Percentiles rank a stretch among this genome's conserved stretches.
These are phyloP conservation scores for Acorus calamus DNA, from an alignment of 106 monocot genomes.

Conservation along the genomic window DNA sequence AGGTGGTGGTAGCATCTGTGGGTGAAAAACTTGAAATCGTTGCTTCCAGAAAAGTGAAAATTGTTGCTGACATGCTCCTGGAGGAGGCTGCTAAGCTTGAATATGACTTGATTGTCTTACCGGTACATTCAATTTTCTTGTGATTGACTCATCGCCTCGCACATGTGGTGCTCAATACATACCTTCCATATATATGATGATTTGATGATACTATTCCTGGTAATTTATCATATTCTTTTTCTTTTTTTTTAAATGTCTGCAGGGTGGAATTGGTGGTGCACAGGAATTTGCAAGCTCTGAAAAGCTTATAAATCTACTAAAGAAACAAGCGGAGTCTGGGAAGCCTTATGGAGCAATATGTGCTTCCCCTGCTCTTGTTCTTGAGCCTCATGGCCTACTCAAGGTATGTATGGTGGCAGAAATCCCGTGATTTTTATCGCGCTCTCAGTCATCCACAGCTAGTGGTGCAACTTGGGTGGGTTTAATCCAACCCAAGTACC, in stretches of 20 bases:
- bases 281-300: constrained; percentile 55
- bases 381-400: constrained; percentile 73
- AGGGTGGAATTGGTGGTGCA: constrained; percentile 68
- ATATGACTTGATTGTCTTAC: constrained; percentile 74
- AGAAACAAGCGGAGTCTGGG: constrained; percentile 53
- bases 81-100: constrained; percentile 49
- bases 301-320: constrained; percentile 54
- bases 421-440: too few species aligned
- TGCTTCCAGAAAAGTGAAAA: constrained; percentile 85
- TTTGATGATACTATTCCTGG: too few species aligned
- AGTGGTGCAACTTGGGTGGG: too few species aligned
- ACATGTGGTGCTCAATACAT: too few species aligned
- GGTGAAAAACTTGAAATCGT: constrained; percentile 66
- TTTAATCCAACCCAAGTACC: too few species aligned
- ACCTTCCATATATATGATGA: too few species aligned
- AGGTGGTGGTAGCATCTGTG: constrained; percentile 68
- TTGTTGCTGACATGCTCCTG: constrained; percentile 64
- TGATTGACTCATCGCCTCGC: too few species aligned
- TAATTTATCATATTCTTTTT: too few species aligned
- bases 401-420: too few species aligned
- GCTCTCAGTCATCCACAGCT: too few species aligned
- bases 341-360: constrained; percentile 66
- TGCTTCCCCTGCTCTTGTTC: constrained; percentile 80
- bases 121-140: constrained; percentile 32
- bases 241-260: background rate